Base-by-base conservation (phyloP, 78 protist species). In the Dictyostelium discoideum region DNA sequence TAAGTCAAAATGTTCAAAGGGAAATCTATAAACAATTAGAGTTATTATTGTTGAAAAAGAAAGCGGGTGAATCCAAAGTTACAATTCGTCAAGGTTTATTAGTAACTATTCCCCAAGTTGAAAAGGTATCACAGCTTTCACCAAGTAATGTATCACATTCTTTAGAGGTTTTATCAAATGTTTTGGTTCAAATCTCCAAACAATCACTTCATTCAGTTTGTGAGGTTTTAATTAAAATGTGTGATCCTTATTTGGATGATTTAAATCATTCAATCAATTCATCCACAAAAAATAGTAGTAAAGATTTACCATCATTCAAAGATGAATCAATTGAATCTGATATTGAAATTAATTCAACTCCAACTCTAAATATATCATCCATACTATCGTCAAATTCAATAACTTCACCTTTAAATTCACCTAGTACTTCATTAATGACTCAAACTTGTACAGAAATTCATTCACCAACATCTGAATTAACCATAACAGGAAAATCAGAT, bases 21-120 rank as follows among this genome's bases (percentile, higher is more conserved):
- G 94, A 89, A 29, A 40, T 89, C 11, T 89, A 67, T 44, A 89
- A 89, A 67, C 94, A 89, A 81, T 46, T 89, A 9, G 94, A 89
- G 57, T 29, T 89, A 20, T 60, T 89, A 16, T 57, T 89, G 39
- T 29, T 89, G 26, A 89, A 81, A 39, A 89, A 89, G 69, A 78
- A 81, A 39, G 86, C 67, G 1, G 83, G 81, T 8, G 82, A 89
- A 10, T 32, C 32, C 24, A 89, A 89, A 81, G 85, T 89, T 44
- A 79, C 80, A 32, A 46, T 89, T 40, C 42, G 87, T 46, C 94
- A 46, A 22, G 94, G 94, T 14, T 77, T 89, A 16, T 48, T 89
- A 37, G 94, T 89, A 13, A 60, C 94, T 0, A 80, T 89, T 22
- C 87, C 94, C 10, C 94, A 89, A 32, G 94, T 89, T 5, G 94